Percentiles rank a stretch among this genome's conserved stretches.
Conservation (phyloP, 2,329 filamentous ascomycete species). For the Tolypocladium tundrense region DNA sequence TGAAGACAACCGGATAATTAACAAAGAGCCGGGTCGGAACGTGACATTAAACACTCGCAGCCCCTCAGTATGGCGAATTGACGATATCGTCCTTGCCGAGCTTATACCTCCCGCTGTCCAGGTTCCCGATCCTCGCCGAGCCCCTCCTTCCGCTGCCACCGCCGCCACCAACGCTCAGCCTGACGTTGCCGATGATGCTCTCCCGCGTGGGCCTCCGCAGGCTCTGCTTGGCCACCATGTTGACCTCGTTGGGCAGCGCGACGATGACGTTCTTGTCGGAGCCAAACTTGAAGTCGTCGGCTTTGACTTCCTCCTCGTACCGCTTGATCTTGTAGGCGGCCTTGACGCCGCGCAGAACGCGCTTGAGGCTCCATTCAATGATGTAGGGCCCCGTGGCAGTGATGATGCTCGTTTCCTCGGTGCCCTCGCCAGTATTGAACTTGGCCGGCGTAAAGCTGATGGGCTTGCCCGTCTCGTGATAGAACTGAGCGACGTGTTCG, state of each 20-base stretch:
- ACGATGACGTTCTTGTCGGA: constrained; percentile 98
- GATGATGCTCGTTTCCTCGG: constrained; percentile 86
- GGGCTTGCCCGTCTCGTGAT: constrained; percentile 83
- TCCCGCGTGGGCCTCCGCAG: constrained; percentile 84
- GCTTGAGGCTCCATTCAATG: constrained; percentile 91
- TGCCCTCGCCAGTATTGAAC: constrained; percentile 81
- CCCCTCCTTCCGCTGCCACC: constrained; percentile 38
- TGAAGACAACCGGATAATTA: neutral
- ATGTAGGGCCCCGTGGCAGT: constrained; percentile 95
- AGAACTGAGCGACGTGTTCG: constrained; percentile 91
- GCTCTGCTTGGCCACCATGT: constrained; percentile 84
- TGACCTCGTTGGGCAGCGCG: constrained; percentile 90
- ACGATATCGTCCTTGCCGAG: constrained; percentile 77
- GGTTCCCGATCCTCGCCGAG: constrained; percentile 40
- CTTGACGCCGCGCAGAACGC: constrained; percentile 69
- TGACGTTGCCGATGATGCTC: constrained; percentile 65
- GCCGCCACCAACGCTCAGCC: constrained; percentile 28
- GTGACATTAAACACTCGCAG: neutral
- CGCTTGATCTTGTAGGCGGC: constrained; percentile 95
- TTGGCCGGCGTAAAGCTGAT: constrained; percentile 83
- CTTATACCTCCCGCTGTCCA: constrained; percentile 55
- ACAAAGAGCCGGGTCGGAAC: neutral
- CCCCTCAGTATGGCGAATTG: constrained; percentile 51
- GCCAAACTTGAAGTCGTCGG: constrained; percentile 96
- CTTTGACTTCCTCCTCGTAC: constrained; percentile 90